phyloP scores from a whole-genome alignment of 2,329 filamentous ascomycete species.

The Aspergillus awamori region DNA sequence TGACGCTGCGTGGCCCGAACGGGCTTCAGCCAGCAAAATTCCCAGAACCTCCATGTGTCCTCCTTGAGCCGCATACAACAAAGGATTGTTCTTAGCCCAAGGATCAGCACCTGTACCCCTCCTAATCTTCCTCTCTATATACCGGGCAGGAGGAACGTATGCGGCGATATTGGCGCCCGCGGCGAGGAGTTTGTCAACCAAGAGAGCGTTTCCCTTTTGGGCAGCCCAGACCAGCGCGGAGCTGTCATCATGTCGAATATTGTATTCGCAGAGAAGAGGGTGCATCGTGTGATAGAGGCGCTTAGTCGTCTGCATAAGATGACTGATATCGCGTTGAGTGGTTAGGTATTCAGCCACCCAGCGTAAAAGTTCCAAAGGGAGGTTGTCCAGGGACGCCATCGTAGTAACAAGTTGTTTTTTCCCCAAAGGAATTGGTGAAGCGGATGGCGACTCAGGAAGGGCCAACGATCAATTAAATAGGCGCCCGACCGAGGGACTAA shows the following conservation, averaged over 20 bases:
- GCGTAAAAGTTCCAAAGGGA: too few relatives aligned
- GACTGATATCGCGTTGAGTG: too few relatives aligned
- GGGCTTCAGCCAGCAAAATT: background rate
- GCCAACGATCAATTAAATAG: too few relatives aligned
- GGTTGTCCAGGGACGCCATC: too few relatives aligned
- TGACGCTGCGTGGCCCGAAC: background rate
- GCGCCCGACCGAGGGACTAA: too few relatives aligned
- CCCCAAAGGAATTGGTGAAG: too few relatives aligned
- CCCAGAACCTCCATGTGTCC: background rate
- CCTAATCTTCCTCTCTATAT: too few relatives aligned
- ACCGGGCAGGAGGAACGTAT: background rate
- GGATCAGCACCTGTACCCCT: background rate
- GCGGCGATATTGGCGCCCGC: slow-evolving; percentile 5
- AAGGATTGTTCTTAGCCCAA: background rate
- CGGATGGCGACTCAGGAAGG: too few relatives aligned
- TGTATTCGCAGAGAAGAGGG: slow-evolving; percentile 5
- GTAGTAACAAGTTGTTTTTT: too few relatives aligned
- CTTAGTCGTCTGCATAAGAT: slow-evolving; percentile 3
- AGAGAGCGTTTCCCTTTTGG: background rate
- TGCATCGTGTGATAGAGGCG: background rate
- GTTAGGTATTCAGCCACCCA: too few relatives aligned
- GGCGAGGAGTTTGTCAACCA: slow-evolving; percentile 4
- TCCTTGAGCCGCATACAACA: background rate
- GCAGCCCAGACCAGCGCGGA: slow-evolving; percentile 10
- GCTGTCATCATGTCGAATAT: slow-evolving; percentile 2